phyloP scores from a whole-genome alignment of 495 filamentous ascomycete genomes.

The Aspergillus biplanus region DNA sequence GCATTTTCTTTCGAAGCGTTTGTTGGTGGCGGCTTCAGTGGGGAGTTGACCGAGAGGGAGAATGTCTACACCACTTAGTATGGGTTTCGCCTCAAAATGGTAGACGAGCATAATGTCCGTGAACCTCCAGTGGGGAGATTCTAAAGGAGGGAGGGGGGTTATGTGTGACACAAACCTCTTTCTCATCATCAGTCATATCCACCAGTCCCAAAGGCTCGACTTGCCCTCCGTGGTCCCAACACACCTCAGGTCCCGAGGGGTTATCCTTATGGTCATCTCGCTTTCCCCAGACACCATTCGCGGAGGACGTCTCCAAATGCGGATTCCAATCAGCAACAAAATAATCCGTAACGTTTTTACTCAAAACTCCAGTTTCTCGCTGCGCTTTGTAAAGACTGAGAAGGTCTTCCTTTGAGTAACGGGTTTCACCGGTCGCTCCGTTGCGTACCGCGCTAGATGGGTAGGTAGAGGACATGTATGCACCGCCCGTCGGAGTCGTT shows the following conservation, averaged over 20 bases:
- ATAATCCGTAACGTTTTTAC: constrained; percentile 69
- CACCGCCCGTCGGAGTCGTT: constrained; percentile 53
- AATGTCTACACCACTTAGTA: constrained; percentile 63
- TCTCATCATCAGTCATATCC: constrained; percentile 82
- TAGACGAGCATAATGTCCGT: constrained; percentile 6
- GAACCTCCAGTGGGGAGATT: neutral
- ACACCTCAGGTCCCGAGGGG: constrained; percentile 73
- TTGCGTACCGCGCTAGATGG: constrained; percentile 54
- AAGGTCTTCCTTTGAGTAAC: constrained; percentile 85
- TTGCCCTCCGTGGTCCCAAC: constrained; percentile 83
- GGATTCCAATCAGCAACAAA: constrained; percentile 80
- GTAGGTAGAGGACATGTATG: constrained; percentile 59
- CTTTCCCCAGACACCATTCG: constrained; percentile 75
- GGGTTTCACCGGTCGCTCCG: constrained; percentile 56
- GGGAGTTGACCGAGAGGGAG: constrained; percentile 85
- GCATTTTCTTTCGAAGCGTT: constrained; percentile 69
- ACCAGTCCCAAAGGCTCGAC: constrained; percentile 72
- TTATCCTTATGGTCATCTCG: constrained; percentile 67
- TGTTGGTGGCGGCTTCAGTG: constrained; percentile 81
- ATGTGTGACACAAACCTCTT: constrained; percentile 62
- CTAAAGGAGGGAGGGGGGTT: constrained; percentile 15
- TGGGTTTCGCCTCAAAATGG: constrained; percentile 16
- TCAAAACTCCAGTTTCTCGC: constrained; percentile 56
- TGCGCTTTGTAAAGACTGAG: constrained; percentile 72
- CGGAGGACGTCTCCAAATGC: constrained; percentile 61